Percentiles rank a stretch among this genome's conserved stretches.
phyloP scores from a whole-genome alignment of 2,329 filamentous ascomycete genomes.

The Neofusicoccum laricinum region DNA sequence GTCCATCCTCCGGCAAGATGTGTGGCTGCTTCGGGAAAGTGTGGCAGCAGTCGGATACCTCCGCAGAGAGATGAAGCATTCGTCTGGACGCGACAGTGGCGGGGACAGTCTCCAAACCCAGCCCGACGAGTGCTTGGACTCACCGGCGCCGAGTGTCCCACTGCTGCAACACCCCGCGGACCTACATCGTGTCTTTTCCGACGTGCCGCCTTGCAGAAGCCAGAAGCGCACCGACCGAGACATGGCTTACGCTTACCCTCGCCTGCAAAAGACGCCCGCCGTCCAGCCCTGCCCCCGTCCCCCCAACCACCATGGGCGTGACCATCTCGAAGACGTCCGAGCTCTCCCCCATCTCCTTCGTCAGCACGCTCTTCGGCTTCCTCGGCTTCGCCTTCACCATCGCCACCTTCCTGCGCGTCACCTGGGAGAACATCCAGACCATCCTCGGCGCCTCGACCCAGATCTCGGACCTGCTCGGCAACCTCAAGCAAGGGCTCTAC shows the following conservation, averaged over 20 bases:
- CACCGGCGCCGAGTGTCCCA: too few species aligned
- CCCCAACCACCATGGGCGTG: slow-evolving; percentile 27
- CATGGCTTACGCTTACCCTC: background rate
- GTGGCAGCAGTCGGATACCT: too few species aligned
- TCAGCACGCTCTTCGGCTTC: slow-evolving; percentile 39
- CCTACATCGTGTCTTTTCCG: too few species aligned
- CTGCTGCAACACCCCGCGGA: too few species aligned
- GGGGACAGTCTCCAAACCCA: too few species aligned
- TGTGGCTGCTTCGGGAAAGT: too few species aligned
- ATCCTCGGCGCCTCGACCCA: slow-evolving; percentile 35
- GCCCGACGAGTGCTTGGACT: too few species aligned
- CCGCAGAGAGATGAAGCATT: too few species aligned
- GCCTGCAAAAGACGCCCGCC: background rate
- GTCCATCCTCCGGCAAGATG: too few species aligned
- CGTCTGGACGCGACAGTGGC: too few species aligned
- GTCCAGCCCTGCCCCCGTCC: background rate
- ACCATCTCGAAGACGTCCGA: slow-evolving; percentile 24
- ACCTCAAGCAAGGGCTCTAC: slow-evolving; percentile 39
- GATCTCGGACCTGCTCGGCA: slow-evolving; percentile 40
- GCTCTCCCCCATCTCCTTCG: slow-evolving; percentile 35
- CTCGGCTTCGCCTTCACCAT: slow-evolving; percentile 44
- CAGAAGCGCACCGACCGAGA: background rate
- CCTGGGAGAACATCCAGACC: slow-evolving; percentile 41
- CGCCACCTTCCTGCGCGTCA: slow-evolving; percentile 40
- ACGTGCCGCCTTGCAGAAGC: background rate